phyloP scores from a whole-genome alignment of 2,329 filamentous ascomycete species.

The Diaporthe caulivora region DNA sequence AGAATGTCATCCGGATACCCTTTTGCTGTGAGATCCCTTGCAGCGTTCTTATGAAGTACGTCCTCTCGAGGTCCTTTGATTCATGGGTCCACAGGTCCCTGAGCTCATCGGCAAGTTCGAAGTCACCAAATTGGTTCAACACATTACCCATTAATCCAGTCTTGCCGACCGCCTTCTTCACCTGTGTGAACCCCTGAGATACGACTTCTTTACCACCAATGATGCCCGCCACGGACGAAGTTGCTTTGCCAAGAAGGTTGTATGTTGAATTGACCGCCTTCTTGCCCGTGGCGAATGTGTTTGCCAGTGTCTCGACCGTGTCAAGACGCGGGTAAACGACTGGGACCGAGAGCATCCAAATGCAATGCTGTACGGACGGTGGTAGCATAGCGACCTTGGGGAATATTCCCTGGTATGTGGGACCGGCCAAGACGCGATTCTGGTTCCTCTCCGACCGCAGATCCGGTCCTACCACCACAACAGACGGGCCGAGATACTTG shows the following conservation, averaged over 20 bases:
- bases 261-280: slow-evolving; percentile 97
- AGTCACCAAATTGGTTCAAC: slow-evolving; percentile 94
- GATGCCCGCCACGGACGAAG: slow-evolving; percentile 93
- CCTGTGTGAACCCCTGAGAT: slow-evolving; percentile 89
- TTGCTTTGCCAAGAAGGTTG: slow-evolving; percentile 95
- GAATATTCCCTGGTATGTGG: slow-evolving; percentile 97
- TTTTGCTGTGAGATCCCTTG: slow-evolving; percentile 97
- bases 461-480: slow-evolving; percentile 91
- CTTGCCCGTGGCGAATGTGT: slow-evolving; percentile 94
- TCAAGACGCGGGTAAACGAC: slow-evolving; percentile 92
- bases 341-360: slow-evolving; percentile 95
- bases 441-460: slow-evolving; percentile 92
- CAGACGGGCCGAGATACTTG: slow-evolving; percentile 92
- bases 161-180: slow-evolving; percentile 97
- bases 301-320: slow-evolving; percentile 89
- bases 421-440: slow-evolving; percentile 92
- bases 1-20: slow-evolving; percentile 94
- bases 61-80: slow-evolving; percentile 95
- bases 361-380: slow-evolving; percentile 93
- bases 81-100: slow-evolving; percentile 99
- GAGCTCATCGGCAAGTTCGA: slow-evolving; percentile 93
- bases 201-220: slow-evolving; percentile 96
- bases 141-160: slow-evolving; percentile 95
- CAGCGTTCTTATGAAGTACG: slow-evolving; percentile 94
- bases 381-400: slow-evolving; percentile 93